phyloP scores from a whole-genome alignment of 73 alveolate genomes.

The Tetrahymena borealis region DNA sequence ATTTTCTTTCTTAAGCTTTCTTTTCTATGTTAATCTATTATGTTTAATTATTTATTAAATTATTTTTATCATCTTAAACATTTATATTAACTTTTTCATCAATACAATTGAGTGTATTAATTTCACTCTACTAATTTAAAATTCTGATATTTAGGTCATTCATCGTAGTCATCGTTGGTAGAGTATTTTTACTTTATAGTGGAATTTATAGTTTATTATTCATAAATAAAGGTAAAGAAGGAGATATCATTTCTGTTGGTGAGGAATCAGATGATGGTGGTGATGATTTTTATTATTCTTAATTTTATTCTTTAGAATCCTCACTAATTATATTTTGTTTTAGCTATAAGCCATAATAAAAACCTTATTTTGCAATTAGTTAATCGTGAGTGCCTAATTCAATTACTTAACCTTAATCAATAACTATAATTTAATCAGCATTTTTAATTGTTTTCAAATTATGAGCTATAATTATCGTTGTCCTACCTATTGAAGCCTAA shows the following conservation, averaged over 20 bases:
- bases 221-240: not conserved
- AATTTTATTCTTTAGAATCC: not conserved
- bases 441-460: constrained; percentile 50
- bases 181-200: not conserved
- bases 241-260: not conserved
- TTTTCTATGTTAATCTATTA: no score
- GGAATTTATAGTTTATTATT: not conserved
- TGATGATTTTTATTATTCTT: not conserved
- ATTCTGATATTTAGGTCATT: no score
- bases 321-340: not conserved
- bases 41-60: no score
- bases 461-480: constrained; percentile 60
- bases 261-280: not conserved
- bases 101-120: not conserved
- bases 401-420: constrained; percentile 49
- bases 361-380: constrained; percentile 1
- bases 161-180: not conserved
- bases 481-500: constrained; percentile 7
- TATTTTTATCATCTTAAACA: no score
- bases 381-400: constrained; percentile 53
- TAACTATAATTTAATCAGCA: constrained; percentile 54
- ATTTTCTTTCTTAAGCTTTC: no score
- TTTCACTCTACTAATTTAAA: not conserved
- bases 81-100: not conserved
- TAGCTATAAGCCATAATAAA: not conserved